Percentiles rank a stretch among this genome's conserved stretches.
phyloP scores from a whole-genome alignment of 441 rosid genomes.

The Erysimum cheiri region DNA sequence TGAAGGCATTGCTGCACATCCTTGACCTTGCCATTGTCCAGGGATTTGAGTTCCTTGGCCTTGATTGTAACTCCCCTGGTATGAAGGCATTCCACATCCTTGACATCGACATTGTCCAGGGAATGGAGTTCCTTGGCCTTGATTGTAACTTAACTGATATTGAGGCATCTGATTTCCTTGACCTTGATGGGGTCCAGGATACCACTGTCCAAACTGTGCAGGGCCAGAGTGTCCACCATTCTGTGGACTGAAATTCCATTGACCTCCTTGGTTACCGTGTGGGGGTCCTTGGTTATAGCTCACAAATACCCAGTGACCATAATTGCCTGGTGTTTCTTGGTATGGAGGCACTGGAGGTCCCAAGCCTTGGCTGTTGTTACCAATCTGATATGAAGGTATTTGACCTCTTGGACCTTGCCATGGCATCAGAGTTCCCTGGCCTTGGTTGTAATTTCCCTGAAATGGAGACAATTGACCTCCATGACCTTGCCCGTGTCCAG shows the following conservation, averaged over 20 bases:
- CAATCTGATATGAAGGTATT: constrained; percentile 40
- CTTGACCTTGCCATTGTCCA: constrained; percentile 37
- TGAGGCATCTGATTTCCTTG: constrained; percentile 34
- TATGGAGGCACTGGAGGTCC: constrained; percentile 32
- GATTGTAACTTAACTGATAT: constrained; percentile 36
- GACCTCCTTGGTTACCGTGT: constrained; percentile 40
- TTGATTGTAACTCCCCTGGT: constrained; percentile 25
- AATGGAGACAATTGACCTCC: constrained; percentile 43
- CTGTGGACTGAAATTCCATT: constrained; percentile 40
- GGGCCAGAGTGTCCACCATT: constrained; percentile 45
- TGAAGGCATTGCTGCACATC: constrained; percentile 19
- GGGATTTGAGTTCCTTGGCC: constrained; percentile 15
- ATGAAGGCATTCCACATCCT: constrained; percentile 39
- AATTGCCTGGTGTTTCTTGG: constrained; percentile 37
- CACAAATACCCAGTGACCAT: constrained; percentile 35
- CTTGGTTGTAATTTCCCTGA: constrained; percentile 38
- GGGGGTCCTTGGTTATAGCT: constrained; percentile 36
- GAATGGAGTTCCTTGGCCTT: constrained; percentile 25
- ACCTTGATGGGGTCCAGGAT: constrained; percentile 33
- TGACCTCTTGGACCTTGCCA: constrained; percentile 16
- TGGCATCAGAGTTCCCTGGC: constrained; percentile 24
- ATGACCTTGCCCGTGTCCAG: constrained; percentile 11
- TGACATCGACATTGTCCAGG: constrained; percentile 38
- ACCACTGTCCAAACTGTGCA: constrained; percentile 37
- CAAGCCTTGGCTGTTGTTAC: constrained; percentile 32